These are phyloP conservation scores for Cryptococcus neoformans DNA, from an alignment of 1,284 basidiomycete genomes.

Conservation along the genomic window DNA sequence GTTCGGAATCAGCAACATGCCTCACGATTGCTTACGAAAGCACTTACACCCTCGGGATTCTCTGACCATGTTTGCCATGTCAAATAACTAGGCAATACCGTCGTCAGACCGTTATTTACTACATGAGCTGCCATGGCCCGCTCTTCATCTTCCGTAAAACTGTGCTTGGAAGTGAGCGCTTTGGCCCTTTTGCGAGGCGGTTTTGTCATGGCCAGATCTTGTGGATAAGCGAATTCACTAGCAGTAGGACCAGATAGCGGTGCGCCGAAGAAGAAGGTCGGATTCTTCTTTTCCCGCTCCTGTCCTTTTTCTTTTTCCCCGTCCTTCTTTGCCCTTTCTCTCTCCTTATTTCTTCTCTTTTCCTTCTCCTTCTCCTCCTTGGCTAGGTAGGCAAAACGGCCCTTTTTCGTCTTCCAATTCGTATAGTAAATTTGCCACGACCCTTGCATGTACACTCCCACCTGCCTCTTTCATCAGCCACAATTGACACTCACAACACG, in stretches of 20 bases:
- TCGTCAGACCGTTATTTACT: neutral
- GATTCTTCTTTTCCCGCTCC: too few species aligned
- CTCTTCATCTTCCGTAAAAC: conserved; percentile 6
- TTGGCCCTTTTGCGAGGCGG: neutral
- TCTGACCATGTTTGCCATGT: conserved; percentile 4
- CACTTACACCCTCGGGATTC: conserved; percentile 9
- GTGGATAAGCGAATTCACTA: neutral
- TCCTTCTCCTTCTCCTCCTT: neutral
- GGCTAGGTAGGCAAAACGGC: neutral
- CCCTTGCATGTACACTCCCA: conserved; percentile 2
- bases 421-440: conserved; percentile 6
- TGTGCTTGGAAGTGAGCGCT: neutral
- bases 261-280: too few species aligned
- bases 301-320: too few species aligned
- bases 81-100: neutral
- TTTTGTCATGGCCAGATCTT: neutral
- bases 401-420: conserved; percentile 3
- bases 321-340: neutral
- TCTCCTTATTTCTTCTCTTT: neutral
- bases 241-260: too few species aligned
- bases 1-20: neutral
- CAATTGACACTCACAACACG: neutral
- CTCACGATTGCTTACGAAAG: neutral
- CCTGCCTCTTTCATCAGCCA: neutral
- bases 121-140: conserved; percentile 12